These are phyloP conservation scores for Neurospora sp. DNA, from an alignment of 2,329 filamentous ascomycete species.

Conservation along the genomic window DNA sequence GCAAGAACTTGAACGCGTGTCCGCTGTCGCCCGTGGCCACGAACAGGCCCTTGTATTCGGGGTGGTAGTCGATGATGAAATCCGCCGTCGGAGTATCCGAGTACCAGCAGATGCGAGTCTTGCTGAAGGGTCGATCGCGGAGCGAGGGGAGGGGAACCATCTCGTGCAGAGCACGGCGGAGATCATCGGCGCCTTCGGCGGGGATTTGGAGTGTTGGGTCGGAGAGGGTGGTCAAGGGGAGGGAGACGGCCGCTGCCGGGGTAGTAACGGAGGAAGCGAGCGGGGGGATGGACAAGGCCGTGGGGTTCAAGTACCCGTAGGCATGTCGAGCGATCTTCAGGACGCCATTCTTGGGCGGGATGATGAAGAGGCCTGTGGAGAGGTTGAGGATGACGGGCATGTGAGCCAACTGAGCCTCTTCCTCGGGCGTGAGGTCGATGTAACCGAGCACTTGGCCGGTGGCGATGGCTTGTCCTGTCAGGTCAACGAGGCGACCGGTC, in stretches of 20 bases:
- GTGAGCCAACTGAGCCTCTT: slow-evolving; percentile 53
- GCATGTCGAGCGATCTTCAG: slow-evolving; percentile 62
- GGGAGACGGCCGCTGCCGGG: slow-evolving; percentile 20
- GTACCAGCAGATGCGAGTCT: slow-evolving; percentile 65
- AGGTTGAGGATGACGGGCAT: slow-evolving; percentile 68
- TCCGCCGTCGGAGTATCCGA: slow-evolving; percentile 62
- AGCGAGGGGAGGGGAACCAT: slow-evolving; percentile 49
- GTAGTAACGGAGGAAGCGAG: slow-evolving; percentile 7
- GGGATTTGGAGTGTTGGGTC: slow-evolving; percentile 41
- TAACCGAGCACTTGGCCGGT: slow-evolving; percentile 79
- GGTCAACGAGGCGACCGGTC: slow-evolving; percentile 67
- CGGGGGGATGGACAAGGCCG: slow-evolving; percentile 13
- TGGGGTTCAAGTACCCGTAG: slow-evolving; percentile 55
- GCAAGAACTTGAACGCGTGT: slow-evolving; percentile 60
- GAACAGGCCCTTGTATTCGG: slow-evolving; percentile 47
- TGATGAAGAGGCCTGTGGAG: slow-evolving; percentile 61
- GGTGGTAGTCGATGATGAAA: slow-evolving; percentile 63
- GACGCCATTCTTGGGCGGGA: slow-evolving; percentile 52
- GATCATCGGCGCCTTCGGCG: slow-evolving; percentile 48
- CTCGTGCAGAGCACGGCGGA: slow-evolving; percentile 49
- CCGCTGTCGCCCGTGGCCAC: slow-evolving; percentile 54
- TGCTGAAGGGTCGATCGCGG: slow-evolving; percentile 47
- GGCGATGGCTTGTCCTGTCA: slow-evolving; percentile 64
- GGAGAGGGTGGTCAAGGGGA: slow-evolving; percentile 38
- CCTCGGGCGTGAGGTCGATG: slow-evolving; percentile 59